phyloP scores from a whole-genome alignment of 768 basidiomycete species.

The Infundibulicybe gibba region DNA sequence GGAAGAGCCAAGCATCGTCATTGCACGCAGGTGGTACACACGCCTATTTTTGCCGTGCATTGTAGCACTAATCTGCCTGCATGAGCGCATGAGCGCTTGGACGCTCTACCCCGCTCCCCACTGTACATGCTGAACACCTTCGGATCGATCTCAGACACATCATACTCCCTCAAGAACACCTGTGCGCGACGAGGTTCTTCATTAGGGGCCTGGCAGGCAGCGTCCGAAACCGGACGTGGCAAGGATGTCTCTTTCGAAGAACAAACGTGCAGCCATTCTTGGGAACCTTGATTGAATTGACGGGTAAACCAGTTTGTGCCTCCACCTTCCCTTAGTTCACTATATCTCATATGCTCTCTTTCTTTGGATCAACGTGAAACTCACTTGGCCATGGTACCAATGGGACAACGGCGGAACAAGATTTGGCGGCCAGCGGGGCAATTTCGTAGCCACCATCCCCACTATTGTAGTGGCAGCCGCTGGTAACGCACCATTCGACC shows the following conservation, averaged over 20 bases:
- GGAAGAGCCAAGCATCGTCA: no score
- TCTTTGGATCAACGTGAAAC: constrained; percentile 90
- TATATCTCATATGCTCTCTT: background rate
- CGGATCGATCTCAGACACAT: constrained; percentile 99
- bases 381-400: constrained; percentile 82
- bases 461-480: constrained; percentile 23
- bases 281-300: constrained; percentile 92
- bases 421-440: constrained; percentile 32
- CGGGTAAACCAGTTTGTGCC: constrained; percentile 55
- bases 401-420: constrained; percentile 16
- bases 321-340: background rate
- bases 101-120: constrained; percentile 79
- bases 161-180: constrained; percentile 94
- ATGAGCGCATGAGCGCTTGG: constrained; percentile 84
- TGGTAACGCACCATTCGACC: constrained; percentile 76
- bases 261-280: constrained; percentile 85
- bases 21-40: constrained; percentile 93
- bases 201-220: constrained; percentile 93
- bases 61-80: constrained; percentile 32
- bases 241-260: constrained; percentile 93
- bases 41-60: constrained; percentile 31
- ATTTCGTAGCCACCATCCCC: constrained; percentile 27
- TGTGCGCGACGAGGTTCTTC: constrained; percentile 90
- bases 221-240: constrained; percentile 92
- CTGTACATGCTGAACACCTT: background rate